A percentile compares a stretch with the other conserved stretches of the same genome.
phyloP scores from a whole-genome alignment of 2,329 filamentous ascomycete species.

The Cladosporium sp. region DNA sequence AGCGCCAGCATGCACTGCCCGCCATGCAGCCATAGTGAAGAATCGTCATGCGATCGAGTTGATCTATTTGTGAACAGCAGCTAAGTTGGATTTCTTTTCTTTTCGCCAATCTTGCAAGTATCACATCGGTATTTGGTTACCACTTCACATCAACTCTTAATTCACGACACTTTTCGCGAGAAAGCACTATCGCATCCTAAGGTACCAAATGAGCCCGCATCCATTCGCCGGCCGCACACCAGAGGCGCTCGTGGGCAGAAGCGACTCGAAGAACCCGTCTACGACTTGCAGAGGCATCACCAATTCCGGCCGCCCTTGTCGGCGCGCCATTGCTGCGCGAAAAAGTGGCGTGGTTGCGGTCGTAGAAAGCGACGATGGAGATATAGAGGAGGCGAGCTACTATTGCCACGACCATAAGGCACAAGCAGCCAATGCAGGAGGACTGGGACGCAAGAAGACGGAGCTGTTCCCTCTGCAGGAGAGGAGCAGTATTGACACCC shows the following conservation, averaged over 20 bases:
- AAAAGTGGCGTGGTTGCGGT: slow-evolving; percentile 42
- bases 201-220: background rate
- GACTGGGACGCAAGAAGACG: slow-evolving; percentile 35
- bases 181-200: background rate
- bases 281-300: slow-evolving; percentile 90
- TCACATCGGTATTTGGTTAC: background rate
- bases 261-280: slow-evolving; percentile 79
- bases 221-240: slow-evolving; percentile 69
- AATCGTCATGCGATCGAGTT: background rate
- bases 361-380: slow-evolving; percentile 49
- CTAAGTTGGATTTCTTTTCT: background rate
- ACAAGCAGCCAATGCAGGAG: slow-evolving; percentile 59
- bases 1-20: slow-evolving; percentile 11
- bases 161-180: background rate
- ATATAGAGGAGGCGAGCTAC: slow-evolving; percentile 58
- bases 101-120: background rate
- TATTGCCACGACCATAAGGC: slow-evolving; percentile 97
- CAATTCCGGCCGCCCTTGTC: slow-evolving; percentile 76
- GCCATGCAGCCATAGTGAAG: slow-evolving; percentile 13
- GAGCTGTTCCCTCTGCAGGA: slow-evolving; percentile 57
- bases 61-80: slow-evolving; percentile 2
- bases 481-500: slow-evolving; percentile 80
- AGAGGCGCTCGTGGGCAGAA: slow-evolving; percentile 73
- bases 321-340: slow-evolving; percentile 62
- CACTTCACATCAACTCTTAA: background rate